Evolutionary conservation across 169 alveolate species (phyloP).

Genomic region (Cyclospora cayetanensis): DNA sequence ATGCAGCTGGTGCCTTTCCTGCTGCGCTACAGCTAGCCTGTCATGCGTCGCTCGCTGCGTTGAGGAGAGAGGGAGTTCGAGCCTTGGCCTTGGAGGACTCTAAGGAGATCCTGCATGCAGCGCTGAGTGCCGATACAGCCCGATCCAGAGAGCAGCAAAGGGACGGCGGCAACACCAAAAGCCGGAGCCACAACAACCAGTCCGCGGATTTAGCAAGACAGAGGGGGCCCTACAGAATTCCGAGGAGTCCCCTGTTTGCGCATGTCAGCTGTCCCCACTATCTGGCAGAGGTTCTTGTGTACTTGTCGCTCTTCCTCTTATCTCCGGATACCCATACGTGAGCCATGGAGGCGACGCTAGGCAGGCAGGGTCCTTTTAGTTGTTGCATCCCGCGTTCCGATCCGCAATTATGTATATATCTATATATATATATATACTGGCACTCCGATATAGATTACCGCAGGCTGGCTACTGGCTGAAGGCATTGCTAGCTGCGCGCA

Average conservation of each 20-base stretch:
- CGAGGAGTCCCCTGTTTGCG: slow-evolving; percentile 83
- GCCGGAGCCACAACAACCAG: not conserved
- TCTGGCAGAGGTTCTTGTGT: slow-evolving; percentile 82
- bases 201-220: no score
- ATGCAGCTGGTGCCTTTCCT: not conserved
- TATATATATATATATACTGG: no score
- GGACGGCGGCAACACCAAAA: not conserved
- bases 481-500: no score
- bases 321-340: slow-evolving; percentile 69
- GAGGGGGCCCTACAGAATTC: slow-evolving; percentile 78
- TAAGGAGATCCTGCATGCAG: no score
- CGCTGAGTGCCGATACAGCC: no score
- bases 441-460: no score
- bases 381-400: no score
- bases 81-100: not conserved
- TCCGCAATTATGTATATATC: no score
- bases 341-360: no score
- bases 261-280: slow-evolving; percentile 87
- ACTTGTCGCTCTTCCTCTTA: slow-evolving; percentile 76
- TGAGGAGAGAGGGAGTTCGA: slow-evolving; percentile 22
- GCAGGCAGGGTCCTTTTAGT: no score
- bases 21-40: not conserved
- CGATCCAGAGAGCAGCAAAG: not conserved
- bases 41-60: not conserved
- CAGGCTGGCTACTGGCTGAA: no score